Conservation (phyloP, 2,329 filamentous ascomycete species). For the Alternaria consortialis region DNA sequence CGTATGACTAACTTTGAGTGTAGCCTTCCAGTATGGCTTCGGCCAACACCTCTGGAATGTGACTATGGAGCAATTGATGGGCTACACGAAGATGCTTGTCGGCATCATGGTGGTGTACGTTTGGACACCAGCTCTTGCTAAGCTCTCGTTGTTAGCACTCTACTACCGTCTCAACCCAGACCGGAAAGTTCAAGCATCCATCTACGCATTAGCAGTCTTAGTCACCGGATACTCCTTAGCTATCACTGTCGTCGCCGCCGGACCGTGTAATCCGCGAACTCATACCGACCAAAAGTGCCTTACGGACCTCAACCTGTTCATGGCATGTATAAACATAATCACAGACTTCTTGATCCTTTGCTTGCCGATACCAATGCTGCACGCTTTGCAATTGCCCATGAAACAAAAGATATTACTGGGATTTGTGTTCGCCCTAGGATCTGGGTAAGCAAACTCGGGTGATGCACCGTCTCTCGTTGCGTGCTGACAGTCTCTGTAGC, state of each 20-base stretch:
- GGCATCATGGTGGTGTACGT: slow-evolving; percentile 30
- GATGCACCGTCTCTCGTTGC: neutral
- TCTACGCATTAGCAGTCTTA: slow-evolving; percentile 24
- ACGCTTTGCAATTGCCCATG: slow-evolving; percentile 33
- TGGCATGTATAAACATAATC: slow-evolving; percentile 43
- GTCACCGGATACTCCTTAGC: slow-evolving; percentile 28
- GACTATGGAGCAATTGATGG: slow-evolving; percentile 13
- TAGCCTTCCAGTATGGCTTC: slow-evolving; percentile 31
- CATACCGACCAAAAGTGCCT: slow-evolving; percentile 25
- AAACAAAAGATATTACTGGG: slow-evolving; percentile 41
- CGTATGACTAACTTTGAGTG: neutral
- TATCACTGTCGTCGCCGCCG: slow-evolving; percentile 28
- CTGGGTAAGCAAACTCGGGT: slow-evolving; percentile 17
- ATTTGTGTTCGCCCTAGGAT: slow-evolving; percentile 42
- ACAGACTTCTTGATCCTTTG: slow-evolving; percentile 48
- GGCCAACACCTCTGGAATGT: slow-evolving; percentile 32
- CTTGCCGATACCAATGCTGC: slow-evolving; percentile 36
- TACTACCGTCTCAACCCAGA: slow-evolving; percentile 30
- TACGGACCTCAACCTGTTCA: slow-evolving; percentile 27
- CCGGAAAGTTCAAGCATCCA: slow-evolving; percentile 14
- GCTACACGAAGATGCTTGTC: slow-evolving; percentile 23
- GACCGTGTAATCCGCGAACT: slow-evolving; percentile 26
- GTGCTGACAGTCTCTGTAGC: slow-evolving; percentile 10
- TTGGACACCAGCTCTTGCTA: slow-evolving; percentile 33
- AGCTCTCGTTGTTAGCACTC: slow-evolving; percentile 30